Evolutionary conservation across 129 eudicot species (phyloP), one percentile per base, ranked within the genome.

Genomic region (Artemisia tridentata): DNA sequence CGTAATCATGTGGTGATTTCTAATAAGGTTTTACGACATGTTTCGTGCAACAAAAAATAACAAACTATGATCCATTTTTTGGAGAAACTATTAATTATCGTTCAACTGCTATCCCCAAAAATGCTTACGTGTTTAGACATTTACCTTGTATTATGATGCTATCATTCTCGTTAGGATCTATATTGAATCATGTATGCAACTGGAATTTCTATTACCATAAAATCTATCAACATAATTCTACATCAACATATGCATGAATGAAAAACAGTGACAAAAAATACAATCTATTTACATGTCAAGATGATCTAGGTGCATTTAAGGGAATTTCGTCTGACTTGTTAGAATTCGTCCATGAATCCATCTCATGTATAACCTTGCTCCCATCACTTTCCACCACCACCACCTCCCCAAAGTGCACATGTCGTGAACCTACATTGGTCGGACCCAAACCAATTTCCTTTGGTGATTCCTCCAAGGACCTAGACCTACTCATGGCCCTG

Each of bases 371-470:
- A 57, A 77, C 83, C 34, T 54, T 74, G 38, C 76, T 77, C 25
- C 75, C 79, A 45, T 69, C 80, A 20, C 81, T 85, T 64, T 74
- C 82, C 59, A 82, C 78, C 67, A 81, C 86, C 58, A 73, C 69
- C 79, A 73, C 80, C 79, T 73, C 75, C 65, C 85, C 85, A 72
- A 81, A 81, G 41, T 77, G 85, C 73, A 81, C 82, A 49, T 73
- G 85, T 11, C 79, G 68, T 41, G 66, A 31, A 19, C 68, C 83
- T 16, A 27, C 73, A 47, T 68, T 62, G 19, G 64, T 64, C 15
- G 69, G 31, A 16, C 18, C 18, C 2, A 66, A 46, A 16, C 18
- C 18, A 2, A 66, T 34, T 17, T 45, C 52, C 78, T 58, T 66
- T 11, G 77, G 68, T 25, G 78, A 48, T 16, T 49, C 77, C 9